These are phyloP conservation scores for Solanum pinnatisectum DNA, from an alignment of 257 asterid species.

Conservation along the genomic window DNA sequence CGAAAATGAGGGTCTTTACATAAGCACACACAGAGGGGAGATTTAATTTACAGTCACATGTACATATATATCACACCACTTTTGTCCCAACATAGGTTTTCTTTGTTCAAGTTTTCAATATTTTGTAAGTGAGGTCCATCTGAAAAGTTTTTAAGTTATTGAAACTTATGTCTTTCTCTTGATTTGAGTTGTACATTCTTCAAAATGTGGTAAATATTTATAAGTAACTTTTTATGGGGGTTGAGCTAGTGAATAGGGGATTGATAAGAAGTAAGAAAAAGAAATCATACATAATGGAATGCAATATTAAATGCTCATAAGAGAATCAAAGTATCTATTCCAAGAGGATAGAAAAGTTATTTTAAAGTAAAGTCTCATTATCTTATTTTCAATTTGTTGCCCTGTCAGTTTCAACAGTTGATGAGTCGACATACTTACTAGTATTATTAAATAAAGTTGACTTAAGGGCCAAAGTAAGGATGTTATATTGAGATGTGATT, in stretches of 20 bases:
- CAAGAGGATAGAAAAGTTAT: neutral
- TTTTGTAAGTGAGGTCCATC: conserved; percentile 19
- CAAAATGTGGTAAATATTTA: neutral
- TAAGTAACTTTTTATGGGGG: neutral
- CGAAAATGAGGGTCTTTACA: conserved; percentile 28
- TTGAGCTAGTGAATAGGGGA: neutral
- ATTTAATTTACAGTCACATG: conserved; percentile 15
- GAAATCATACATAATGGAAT: neutral
- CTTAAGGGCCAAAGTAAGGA: neutral
- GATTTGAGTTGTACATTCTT: neutral
- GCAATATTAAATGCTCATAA: neutral
- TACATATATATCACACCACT: conserved; percentile 16
- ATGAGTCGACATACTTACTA: neutral
- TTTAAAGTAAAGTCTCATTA: neutral
- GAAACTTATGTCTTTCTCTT: neutral
- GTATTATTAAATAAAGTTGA: neutral
- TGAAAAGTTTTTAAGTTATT: conserved; percentile 26
- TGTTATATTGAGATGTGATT: neutral
- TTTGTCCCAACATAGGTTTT: neutral
- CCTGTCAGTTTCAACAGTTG: neutral
- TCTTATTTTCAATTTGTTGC: neutral
- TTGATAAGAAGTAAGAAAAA: neutral
- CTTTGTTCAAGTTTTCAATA: conserved; percentile 11
- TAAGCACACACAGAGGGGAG: conserved; percentile 7
- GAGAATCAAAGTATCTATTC: neutral